phyloP scores from a whole-genome alignment of 1,284 basidiomycete genomes.

The Sporisorium exsertum region DNA sequence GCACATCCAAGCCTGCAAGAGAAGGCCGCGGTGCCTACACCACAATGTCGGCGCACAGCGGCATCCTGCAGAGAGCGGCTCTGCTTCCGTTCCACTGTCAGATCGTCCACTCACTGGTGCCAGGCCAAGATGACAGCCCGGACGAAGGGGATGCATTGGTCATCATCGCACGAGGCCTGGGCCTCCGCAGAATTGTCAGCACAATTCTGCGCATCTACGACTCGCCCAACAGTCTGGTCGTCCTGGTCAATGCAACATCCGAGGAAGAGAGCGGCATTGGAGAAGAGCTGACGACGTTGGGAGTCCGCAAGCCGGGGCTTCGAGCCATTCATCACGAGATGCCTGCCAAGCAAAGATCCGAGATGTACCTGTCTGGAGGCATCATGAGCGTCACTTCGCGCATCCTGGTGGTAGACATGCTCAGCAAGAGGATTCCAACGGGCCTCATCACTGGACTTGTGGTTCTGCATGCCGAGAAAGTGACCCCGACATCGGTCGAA shows the following conservation, averaged over 20 bases:
- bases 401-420: slow-evolving; percentile 94
- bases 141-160: slow-evolving; percentile 72
- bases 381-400: slow-evolving; percentile 91
- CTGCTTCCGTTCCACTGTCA: slow-evolving; percentile 64
- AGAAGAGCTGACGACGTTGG: slow-evolving; percentile 91
- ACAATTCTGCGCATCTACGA: slow-evolving; percentile 81
- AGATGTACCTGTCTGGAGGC: slow-evolving; percentile 70
- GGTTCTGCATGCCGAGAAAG: slow-evolving; percentile 90
- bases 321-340: slow-evolving; percentile 87
- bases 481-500: slow-evolving; percentile 75
- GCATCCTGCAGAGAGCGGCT: slow-evolving; percentile 31
- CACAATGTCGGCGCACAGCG: slow-evolving; percentile 24
- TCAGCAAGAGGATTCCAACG: slow-evolving; percentile 84
- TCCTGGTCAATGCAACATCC: slow-evolving; percentile 82
- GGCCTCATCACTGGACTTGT: slow-evolving; percentile 90
- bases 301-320: slow-evolving; percentile 86
- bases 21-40: slow-evolving; percentile 8
- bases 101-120: slow-evolving; percentile 62
- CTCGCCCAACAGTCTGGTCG: slow-evolving; percentile 82
- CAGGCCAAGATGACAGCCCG: slow-evolving; percentile 50
- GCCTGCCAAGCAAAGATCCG: slow-evolving; percentile 80
- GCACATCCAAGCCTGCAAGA: not conserved
- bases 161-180: slow-evolving; percentile 63
- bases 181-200: slow-evolving; percentile 62
- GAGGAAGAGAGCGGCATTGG: slow-evolving; percentile 92